Evolutionary conservation across 1,284 basidiomycete genomes (phyloP).

Genomic region (Tilletia caries): DNA sequence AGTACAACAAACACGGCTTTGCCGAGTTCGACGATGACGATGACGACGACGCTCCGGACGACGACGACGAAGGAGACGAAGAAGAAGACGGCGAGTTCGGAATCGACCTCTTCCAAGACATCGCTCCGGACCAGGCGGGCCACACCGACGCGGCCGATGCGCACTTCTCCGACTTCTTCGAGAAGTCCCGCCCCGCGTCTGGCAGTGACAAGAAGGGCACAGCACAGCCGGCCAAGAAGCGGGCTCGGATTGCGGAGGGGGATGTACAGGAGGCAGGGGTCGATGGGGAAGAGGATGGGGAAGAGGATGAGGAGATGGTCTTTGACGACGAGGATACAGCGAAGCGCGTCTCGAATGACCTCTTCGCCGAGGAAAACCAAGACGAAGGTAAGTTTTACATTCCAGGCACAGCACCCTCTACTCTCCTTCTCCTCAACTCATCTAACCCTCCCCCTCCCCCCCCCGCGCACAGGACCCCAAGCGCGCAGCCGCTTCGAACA

Average conservation of each 20-base stretch:
- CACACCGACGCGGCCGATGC: conserved; percentile 26
- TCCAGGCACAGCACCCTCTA: no score
- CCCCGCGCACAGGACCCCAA: conserved; percentile 44
- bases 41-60: conserved; percentile 28
- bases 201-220: no score
- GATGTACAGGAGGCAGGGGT: conserved; percentile 49
- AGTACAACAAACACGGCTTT: neutral
- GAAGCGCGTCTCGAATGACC: conserved; percentile 58
- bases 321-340: conserved; percentile 53
- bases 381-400: neutral
- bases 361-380: conserved; percentile 60
- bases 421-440: neutral
- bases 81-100: conserved; percentile 23
- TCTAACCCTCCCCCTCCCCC: neutral
- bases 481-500: conserved; percentile 48
- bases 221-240: no score
- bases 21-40: conserved; percentile 1
- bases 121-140: conserved; percentile 33
- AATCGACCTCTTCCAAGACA: conserved; percentile 37
- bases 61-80: conserved; percentile 16
- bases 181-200: conserved; percentile 52
- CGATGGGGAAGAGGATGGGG: conserved; percentile 48
- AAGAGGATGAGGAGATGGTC: conserved; percentile 48
- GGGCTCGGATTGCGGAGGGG: conserved; percentile 19
- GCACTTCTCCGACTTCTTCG: conserved; percentile 64